Base-by-base conservation (phyloP, 1,284 basidiomycete genomes). In the Ustilago tritici region DNA sequence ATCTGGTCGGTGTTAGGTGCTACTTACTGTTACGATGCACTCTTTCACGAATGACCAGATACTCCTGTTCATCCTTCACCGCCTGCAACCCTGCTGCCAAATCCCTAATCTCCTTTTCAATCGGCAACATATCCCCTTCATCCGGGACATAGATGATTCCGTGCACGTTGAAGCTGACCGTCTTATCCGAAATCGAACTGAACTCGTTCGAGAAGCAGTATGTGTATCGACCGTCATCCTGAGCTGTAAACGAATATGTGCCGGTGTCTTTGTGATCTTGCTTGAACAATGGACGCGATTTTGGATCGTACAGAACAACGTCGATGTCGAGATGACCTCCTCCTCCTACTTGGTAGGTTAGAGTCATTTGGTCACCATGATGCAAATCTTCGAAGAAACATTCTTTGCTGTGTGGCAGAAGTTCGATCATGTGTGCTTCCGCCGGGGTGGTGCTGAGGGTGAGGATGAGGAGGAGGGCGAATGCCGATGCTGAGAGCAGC, bases 171-270 rank as follows among this genome's bases (percentile, higher is more conserved):
- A 99, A 99, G 87, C 95, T 97, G 85, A 99, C 91, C 73, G 94
- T 92, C 88, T 99, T 99, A 88, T 96, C 93, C 52, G 93, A 92
- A 79, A 98, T 92, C 34, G 93, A 92, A 83, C 93, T 95, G 93
- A 98, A 98, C 87, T 95, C 92, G 87, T 99, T 99, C 56, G 93
- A 95, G 89, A 99, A 99, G 88, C 97, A 99, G 86, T 98, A 98
- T 81, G 94, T 93, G 86, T 96, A 92, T 59, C 94, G 88, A 0
- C 97, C 97, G 80, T 95, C 92, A 80, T 89, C 90, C 69, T 92
- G 90, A 12, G 95, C 95, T 4, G 94, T 94, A 77, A 97, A 91
- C 34, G 93, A 92, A 65, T 92, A 90, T 4, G 93, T 93, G 0
- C 97, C 97, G 14, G 96, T 98, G 56, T 94, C 92, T 85, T 95